These are phyloP conservation scores for Pichia sp. DNA, from an alignment of 1,139 yeast genomes.

Conservation along the genomic window DNA sequence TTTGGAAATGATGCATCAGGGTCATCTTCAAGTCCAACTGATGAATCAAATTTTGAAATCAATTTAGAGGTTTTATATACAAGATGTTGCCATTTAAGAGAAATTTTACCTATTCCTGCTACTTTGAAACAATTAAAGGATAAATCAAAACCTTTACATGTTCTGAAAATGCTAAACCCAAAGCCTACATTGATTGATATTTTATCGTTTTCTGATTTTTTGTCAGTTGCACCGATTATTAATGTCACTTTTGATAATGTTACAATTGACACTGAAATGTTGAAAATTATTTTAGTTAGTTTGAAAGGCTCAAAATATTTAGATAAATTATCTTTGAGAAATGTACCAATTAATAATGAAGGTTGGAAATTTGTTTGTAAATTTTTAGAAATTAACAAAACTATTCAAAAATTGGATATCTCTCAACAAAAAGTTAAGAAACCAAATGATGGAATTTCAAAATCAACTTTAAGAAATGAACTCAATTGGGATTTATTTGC, in stretches of 20 bases:
- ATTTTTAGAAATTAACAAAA: constrained; percentile 52
- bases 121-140: constrained; percentile 73
- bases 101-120: constrained; percentile 85
- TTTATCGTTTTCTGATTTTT: constrained; percentile 79
- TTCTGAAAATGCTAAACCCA: constrained; percentile 76
- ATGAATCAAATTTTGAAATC: constrained; percentile 25
- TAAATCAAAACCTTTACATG: constrained; percentile 67
- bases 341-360: constrained; percentile 61
- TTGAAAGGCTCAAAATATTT: constrained; percentile 50
- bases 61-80: constrained; percentile 65
- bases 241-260: constrained; percentile 81
- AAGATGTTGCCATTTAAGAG: constrained; percentile 86
- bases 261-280: constrained; percentile 72
- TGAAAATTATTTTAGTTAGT: constrained; percentile 60
- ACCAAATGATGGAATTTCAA: constrained; percentile 33
- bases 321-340: constrained; percentile 69
- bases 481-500: constrained; percentile 76
- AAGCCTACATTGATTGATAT: constrained; percentile 87
- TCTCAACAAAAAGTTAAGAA: constrained; percentile 54
- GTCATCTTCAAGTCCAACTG: constrained; percentile 1
- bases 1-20: constrained; percentile 29
- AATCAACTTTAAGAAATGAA: constrained; percentile 44
- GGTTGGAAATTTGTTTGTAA: constrained; percentile 78
- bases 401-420: constrained; percentile 66
- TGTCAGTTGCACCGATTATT: constrained; percentile 75